Percentiles rank a stretch among this genome's conserved stretches.
Conservation (phyloP, 2,329 filamentous ascomycete species). For the Samsoniella hepiali region DNA sequence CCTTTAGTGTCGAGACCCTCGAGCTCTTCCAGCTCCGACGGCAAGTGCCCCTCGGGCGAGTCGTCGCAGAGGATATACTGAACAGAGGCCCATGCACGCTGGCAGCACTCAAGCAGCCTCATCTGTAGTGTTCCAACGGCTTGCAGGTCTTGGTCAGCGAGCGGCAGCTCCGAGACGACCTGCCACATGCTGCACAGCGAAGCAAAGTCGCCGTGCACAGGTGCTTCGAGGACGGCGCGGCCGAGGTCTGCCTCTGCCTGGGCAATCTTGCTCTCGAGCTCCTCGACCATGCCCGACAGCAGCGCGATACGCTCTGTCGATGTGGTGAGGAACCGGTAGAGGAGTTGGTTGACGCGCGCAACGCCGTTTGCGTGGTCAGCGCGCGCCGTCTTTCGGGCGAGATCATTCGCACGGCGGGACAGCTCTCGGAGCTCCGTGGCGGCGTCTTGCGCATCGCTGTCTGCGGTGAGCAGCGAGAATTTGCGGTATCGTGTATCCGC, state of each 20-base stretch:
- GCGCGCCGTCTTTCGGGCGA: conserved; percentile 69
- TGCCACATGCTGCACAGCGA: conserved; percentile 59
- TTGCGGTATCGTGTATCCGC: conserved; percentile 34
- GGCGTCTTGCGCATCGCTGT: conserved; percentile 7
- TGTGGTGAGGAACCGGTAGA: conserved; percentile 55
- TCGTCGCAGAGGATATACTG: conserved; percentile 82
- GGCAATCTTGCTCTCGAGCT: conserved; percentile 62
- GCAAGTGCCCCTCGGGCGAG: conserved; percentile 85
- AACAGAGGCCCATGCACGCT: conserved; percentile 73
- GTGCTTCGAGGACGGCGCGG: conserved; percentile 61
- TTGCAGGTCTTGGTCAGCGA: conserved; percentile 36
- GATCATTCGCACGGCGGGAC: conserved; percentile 49
- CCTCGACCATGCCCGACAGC: conserved; percentile 54
- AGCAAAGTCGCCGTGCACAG: conserved; percentile 68
- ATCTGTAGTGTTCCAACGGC: conserved; percentile 43
- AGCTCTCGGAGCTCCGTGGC: conserved; percentile 43
- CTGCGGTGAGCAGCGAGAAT: conserved; percentile 16
- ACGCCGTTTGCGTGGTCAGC: conserved; percentile 92
- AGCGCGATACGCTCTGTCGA: conserved; percentile 46
- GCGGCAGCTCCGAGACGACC: conserved; percentile 42
- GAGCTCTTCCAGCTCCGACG: conserved; percentile 69
- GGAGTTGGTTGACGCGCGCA: conserved; percentile 69
- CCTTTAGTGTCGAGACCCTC: conserved; percentile 80
- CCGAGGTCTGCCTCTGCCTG: conserved; percentile 64
- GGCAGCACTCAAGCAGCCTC: conserved; percentile 58